Evolutionary conservation across 805 yeast genomes (phyloP), one percentile per base, ranked within the genome.

Genomic region (Saturnispora quitensis): DNA sequence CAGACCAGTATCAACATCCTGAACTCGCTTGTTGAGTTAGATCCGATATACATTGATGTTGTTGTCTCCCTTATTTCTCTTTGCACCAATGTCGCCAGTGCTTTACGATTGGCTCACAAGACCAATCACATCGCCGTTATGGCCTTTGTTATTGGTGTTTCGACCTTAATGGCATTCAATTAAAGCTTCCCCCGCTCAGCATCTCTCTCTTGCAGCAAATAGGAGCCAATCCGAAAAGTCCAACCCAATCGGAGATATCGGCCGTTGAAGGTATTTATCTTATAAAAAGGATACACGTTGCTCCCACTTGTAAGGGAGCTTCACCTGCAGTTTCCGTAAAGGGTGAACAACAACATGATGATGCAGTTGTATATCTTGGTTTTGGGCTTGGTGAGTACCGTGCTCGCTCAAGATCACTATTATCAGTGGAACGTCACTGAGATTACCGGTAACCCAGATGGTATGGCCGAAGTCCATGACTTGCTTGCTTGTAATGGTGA

Each of bases 381-480:
- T 13, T 31, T 47, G 20, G 20, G 38, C 36, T 33, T 49, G 20
- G 18, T 28, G 25, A 24, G 22, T 5, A 7, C 28, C 17, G 27
- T 50, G 20, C 15, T 47, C 18, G 50, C 53, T 2, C 52, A 53
- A 13, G 54, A 54, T 28, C 89, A 82, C 58, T 72, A 73, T 12
- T 84, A 72, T 74, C 76, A 79, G 67, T 85, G 78, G 79, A 75
- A 82, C 40, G 74, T 87, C 9, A 76, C 80, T 4, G 79, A 83
- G 85, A 85, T 76, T 59, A 68, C 58, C 72, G 85, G 78, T 3
- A 77, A 77, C 62, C 81, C 80, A 6, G 84, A 79, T 64, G 82
- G 82, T 40, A 55, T 56, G 31, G 60, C 57, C 40, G 76, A 71
- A 53, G 55, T 48, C 17, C 67, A 77, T 55, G 66, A 64, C 17